Percentiles rank a stretch among this genome's conserved stretches.
phyloP scores from a whole-genome alignment of 2,329 filamentous ascomycete species.

The Ceratocystis eucalypticola region DNA sequence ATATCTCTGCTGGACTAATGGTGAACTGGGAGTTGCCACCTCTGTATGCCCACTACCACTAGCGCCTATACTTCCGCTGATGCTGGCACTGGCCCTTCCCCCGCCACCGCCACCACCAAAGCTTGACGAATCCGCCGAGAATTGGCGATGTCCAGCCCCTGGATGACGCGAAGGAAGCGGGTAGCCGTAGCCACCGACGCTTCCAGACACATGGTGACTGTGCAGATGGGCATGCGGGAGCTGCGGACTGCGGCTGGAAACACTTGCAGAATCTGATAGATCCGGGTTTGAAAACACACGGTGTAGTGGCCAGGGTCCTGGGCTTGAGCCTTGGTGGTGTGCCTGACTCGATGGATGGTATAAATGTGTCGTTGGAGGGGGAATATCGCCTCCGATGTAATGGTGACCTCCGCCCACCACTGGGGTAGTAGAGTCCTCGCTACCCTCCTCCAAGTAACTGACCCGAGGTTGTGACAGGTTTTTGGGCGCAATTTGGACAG shows the following conservation, averaged over 20 bases:
- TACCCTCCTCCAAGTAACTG: constrained; percentile 18
- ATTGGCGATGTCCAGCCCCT: background rate
- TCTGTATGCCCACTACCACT: constrained; percentile 33
- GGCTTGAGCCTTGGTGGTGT: constrained; percentile 22
- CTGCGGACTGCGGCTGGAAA: constrained; percentile 18
- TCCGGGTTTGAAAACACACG: constrained; percentile 36
- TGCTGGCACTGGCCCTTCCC: background rate
- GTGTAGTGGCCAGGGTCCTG: constrained; percentile 27
- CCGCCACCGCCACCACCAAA: background rate
- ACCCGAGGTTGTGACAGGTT: background rate
- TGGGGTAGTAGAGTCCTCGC: constrained; percentile 22
- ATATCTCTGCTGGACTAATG: constrained; percentile 20
- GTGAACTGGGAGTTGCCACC: background rate
- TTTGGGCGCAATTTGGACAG: constrained; percentile 9
- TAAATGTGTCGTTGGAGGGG: background rate
- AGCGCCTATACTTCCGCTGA: constrained; percentile 30
- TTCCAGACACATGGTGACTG: background rate
- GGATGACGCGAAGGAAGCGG: constrained; percentile 17
- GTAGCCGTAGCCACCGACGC: background rate
- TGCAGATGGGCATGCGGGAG: background rate
- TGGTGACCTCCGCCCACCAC: constrained; percentile 19
- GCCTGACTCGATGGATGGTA: constrained; percentile 3
- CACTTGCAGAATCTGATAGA: constrained; percentile 27
- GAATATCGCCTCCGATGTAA: background rate
- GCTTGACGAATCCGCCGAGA: background rate